phyloP scores from a whole-genome alignment of 371 early-diverging fungal genomes.

The Amoeboaphelidium protococcarum region DNA sequence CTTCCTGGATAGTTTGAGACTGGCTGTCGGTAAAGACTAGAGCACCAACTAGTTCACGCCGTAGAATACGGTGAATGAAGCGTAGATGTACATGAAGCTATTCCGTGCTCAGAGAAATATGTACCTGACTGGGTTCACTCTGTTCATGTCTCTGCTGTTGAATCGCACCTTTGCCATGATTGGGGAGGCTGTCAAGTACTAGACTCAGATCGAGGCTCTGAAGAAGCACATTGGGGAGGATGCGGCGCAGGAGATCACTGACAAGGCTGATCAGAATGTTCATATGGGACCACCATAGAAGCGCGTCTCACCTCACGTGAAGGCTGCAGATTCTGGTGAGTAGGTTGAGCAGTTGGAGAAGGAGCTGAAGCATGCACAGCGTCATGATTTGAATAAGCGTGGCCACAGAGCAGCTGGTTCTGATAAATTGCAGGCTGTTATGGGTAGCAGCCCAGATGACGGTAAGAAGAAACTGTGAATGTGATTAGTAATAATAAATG shows the following conservation, averaged over 20 bases:
- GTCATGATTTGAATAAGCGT: too few species aligned
- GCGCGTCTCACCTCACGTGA: too few species aligned
- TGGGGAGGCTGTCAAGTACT: not conserved
- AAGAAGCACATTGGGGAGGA: not conserved
- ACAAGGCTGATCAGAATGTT: too few species aligned
- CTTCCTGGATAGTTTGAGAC: not conserved
- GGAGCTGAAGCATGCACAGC: not conserved
- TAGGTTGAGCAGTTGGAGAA: not conserved
- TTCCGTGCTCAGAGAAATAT: slow-evolving; percentile 1
- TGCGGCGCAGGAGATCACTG: not conserved
- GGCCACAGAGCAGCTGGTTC: too few species aligned
- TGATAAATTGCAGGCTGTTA: too few species aligned
- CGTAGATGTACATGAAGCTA: not conserved
- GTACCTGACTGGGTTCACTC: slow-evolving; percentile 1
- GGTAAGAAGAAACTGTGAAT: too few species aligned
- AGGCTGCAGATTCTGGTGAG: not conserved
- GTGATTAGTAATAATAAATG: too few species aligned
- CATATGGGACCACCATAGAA: too few species aligned
- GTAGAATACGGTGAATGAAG: not conserved
- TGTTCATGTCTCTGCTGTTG: not conserved
- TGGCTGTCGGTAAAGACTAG: not conserved
- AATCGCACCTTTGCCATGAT: not conserved
- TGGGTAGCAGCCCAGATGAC: too few species aligned
- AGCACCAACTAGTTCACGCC: not conserved
- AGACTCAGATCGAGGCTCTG: not conserved